Evolutionary conservation across 164 flowering plant species (phyloP).

Genomic region (Chimonanthus praecox): DNA sequence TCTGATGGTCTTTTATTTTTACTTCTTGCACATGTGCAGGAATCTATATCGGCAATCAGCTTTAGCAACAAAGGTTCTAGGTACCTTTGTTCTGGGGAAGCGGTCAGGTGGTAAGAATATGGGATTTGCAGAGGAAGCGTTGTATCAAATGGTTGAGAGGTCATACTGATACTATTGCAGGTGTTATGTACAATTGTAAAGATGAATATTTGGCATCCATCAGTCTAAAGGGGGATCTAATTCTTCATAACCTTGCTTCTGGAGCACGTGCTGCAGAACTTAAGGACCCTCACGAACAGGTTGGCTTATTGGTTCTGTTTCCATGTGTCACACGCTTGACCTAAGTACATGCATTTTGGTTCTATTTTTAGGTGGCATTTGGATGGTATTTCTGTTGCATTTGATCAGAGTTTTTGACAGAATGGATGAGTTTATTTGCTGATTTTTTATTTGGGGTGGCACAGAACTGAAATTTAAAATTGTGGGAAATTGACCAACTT

Average conservation of each 20-base stretch:
- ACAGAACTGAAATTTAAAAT: neutral
- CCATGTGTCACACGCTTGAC: neutral
- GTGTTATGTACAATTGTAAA: slow-evolving; percentile 86
- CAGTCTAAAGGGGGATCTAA: slow-evolving; percentile 83
- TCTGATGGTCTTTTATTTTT: too few relatives aligned
- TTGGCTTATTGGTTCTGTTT: slow-evolving; percentile 25
- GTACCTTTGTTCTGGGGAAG: slow-evolving; percentile 95
- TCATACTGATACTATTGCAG: slow-evolving; percentile 80
- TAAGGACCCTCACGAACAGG: slow-evolving; percentile 93
- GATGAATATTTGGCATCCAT: slow-evolving; percentile 97
- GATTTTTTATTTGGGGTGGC: too few relatives aligned
- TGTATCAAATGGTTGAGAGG: slow-evolving; percentile 90
- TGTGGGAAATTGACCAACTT: neutral
- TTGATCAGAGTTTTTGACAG: neutral
- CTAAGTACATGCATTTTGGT: neutral
- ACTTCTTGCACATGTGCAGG: slow-evolving; percentile 25
- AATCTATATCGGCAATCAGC: slow-evolving; percentile 69
- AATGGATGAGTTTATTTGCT: neutral
- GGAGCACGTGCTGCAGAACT: slow-evolving; percentile 77
- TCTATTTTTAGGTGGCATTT: neutral
- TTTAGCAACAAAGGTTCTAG: slow-evolving; percentile 93
- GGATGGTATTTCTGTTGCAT: neutral
- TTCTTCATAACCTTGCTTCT: slow-evolving; percentile 90
- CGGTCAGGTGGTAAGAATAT: slow-evolving; percentile 86
- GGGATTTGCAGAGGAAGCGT: slow-evolving; percentile 96